Conservation (phyloP, 1,284 basidiomycete genomes). For the Apiotrichum siamense region DNA sequence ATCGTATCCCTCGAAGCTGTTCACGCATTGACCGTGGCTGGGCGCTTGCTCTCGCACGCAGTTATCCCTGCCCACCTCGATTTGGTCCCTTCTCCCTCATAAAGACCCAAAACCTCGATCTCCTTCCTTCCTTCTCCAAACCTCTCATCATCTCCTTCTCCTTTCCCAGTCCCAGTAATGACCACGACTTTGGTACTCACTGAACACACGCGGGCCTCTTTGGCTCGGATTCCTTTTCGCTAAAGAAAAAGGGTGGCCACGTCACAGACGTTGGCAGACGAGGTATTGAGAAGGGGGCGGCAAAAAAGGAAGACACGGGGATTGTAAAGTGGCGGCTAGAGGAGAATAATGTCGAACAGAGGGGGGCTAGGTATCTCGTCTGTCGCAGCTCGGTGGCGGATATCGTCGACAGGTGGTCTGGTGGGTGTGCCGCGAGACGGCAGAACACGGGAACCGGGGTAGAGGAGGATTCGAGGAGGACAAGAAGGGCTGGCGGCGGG, state of each 20-base stretch:
- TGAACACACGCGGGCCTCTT: neutral
- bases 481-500: neutral
- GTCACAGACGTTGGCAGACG: conserved; percentile 5
- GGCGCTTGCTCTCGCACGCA: too few relatives aligned
- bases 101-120: too few relatives aligned
- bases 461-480: neutral
- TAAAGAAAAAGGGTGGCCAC: neutral
- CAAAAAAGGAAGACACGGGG: neutral
- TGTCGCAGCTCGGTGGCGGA: neutral
- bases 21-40: too few relatives aligned
- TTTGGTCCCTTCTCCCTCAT: too few relatives aligned
- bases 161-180: neutral
- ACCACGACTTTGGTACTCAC: neutral
- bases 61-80: too few relatives aligned
- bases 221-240: neutral
- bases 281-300: neutral
- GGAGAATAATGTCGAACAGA: neutral
- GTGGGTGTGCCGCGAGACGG: neutral
- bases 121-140: too few relatives aligned
- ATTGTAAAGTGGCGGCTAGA: neutral
- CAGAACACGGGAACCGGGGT: neutral
- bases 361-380: neutral
- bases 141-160: neutral
- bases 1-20: too few relatives aligned
- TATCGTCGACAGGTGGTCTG: too few relatives aligned